These are phyloP conservation scores for Moniliophthora roreri DNA, from an alignment of 1,284 basidiomycete species.

Conservation along the genomic window DNA sequence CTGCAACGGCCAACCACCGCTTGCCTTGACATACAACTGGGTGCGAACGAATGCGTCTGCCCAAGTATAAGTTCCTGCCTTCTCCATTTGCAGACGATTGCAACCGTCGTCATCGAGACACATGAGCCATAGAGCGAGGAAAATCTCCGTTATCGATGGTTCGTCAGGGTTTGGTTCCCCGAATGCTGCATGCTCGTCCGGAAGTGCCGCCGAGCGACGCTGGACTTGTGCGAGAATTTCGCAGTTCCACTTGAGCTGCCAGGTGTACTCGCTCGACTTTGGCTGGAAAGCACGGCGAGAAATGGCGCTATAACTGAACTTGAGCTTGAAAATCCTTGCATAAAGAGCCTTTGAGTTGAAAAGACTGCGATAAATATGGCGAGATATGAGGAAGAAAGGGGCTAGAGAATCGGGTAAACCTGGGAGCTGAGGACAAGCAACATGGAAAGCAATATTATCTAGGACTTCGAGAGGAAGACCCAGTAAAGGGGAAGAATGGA, in stretches of 20 bases:
- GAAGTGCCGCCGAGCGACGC: slow-evolving; percentile 1
- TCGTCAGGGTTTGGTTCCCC: slow-evolving; percentile 1
- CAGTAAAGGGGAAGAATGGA: background rate
- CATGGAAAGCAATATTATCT: slow-evolving; percentile 4
- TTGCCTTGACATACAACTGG: slow-evolving; percentile 39
- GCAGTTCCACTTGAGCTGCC: slow-evolving; percentile 1
- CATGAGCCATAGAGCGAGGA: background rate
- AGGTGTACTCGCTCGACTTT: slow-evolving; percentile 1
- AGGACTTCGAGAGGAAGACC: background rate
- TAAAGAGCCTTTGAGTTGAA: background rate
- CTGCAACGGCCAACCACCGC: slow-evolving; percentile 59
- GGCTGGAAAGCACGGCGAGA: slow-evolving; percentile 1
- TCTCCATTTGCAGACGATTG: slow-evolving; percentile 2
- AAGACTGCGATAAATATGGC: background rate
- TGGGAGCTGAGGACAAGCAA: background rate
- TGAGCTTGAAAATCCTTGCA: slow-evolving; percentile 2
- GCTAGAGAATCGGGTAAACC: background rate
- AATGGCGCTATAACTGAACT: slow-evolving; percentile 2
- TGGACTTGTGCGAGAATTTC: background rate
- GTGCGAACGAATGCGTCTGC: slow-evolving; percentile 28
- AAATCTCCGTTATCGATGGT: background rate
- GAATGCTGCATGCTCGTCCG: background rate
- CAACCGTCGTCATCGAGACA: slow-evolving; percentile 4
- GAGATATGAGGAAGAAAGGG: background rate
- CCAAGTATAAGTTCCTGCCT: background rate